Conservation (phyloP, 2,329 filamentous ascomycete genomes). For the Curvularia lunata region DNA sequence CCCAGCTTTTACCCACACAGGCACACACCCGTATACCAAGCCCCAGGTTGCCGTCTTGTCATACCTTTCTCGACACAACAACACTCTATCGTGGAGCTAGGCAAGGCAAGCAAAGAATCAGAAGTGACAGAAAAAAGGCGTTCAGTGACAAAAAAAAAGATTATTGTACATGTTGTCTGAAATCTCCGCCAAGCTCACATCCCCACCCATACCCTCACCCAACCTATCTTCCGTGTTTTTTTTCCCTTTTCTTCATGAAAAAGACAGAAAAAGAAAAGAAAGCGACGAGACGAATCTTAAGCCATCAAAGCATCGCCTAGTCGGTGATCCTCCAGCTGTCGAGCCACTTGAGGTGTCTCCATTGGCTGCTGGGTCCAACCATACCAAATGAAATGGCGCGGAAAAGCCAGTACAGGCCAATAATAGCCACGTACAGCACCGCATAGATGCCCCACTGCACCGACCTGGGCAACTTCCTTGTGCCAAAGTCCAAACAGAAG, state of each 20-base stretch:
- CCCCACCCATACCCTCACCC: background rate
- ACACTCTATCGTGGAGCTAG: too few relatives aligned
- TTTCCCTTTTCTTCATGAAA: background rate
- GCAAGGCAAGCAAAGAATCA: too few relatives aligned
- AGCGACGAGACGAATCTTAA: background rate
- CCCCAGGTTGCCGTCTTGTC: too few relatives aligned
- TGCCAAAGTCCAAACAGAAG: conserved; percentile 86
- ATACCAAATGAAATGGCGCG: conserved; percentile 96
- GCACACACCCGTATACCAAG: too few relatives aligned
- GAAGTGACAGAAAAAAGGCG: background rate
- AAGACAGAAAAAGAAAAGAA: background rate
- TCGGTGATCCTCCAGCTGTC: conserved; percentile 84
- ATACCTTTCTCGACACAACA: too few relatives aligned
- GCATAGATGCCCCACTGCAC: conserved; percentile 74
- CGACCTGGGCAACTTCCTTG: conserved; percentile 68
- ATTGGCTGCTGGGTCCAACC: conserved; percentile 82
- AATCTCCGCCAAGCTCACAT: background rate
- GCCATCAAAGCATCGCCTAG: conserved; percentile 34
- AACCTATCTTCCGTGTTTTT: background rate
- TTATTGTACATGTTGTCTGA: background rate
- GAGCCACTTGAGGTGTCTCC: conserved; percentile 94
- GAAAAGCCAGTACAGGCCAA: conserved; percentile 88
- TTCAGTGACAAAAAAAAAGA: background rate
- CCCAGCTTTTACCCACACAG: too few relatives aligned
- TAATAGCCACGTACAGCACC: conserved; percentile 73